Evolutionary conservation across 352 stramenopile species (phyloP).

Genomic region (Pythium apleroticum): DNA sequence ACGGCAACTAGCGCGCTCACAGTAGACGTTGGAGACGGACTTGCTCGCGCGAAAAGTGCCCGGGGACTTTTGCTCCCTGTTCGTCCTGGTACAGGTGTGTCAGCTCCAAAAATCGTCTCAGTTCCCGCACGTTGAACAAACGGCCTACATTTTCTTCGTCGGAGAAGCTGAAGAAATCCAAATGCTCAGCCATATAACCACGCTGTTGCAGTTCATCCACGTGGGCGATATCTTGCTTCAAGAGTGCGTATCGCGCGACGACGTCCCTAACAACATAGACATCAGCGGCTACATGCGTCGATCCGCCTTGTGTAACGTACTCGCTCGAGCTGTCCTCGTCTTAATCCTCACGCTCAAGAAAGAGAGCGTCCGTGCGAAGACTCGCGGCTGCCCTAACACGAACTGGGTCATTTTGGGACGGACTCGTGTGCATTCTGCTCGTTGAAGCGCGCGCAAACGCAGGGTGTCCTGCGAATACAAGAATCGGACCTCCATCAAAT

Average conservation of each 20-base stretch:
- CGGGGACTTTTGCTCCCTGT: background rate
- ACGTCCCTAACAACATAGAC: background rate
- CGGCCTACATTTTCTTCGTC: background rate
- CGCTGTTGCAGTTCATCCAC: background rate
- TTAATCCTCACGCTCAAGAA: slow-evolving; percentile 16
- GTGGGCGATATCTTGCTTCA: background rate
- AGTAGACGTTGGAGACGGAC: background rate
- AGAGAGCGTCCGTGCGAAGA: background rate
- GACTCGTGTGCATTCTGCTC: no score
- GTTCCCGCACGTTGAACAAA: no score
- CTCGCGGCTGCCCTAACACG: no score
- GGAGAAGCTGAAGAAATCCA: background rate
- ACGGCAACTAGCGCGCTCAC: background rate
- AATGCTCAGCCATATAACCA: background rate
- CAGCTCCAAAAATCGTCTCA: no score
- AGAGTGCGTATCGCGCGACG: background rate
- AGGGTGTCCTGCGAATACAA: background rate
- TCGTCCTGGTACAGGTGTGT: background rate
- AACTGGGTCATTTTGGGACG: background rate
- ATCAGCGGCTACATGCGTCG: background rate
- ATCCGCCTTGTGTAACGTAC: background rate
- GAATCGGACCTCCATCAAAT: background rate
- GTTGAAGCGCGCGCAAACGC: background rate
- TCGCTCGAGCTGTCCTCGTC: background rate
- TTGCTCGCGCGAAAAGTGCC: background rate